phyloP scores from a whole-genome alignment of 108 stramenopile species.

The Hondaea fermentalgiana region DNA sequence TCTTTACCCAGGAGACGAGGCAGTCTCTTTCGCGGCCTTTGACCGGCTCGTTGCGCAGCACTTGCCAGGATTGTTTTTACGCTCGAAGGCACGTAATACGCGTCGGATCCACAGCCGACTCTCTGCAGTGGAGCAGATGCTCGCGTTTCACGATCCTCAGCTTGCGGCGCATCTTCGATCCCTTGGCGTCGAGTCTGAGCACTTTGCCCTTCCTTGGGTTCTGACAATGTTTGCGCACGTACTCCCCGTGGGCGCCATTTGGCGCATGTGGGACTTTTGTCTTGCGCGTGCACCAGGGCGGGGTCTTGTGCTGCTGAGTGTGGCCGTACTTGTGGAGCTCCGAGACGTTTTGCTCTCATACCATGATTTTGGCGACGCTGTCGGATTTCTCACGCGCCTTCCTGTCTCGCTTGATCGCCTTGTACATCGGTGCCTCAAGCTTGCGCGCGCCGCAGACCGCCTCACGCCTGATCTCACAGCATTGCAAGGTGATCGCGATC shows the following conservation, averaged over 20 bases:
- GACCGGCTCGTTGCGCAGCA: background rate
- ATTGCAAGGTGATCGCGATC: background rate
- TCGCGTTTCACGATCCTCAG: background rate
- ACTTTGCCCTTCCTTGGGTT: background rate
- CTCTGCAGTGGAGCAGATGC: background rate
- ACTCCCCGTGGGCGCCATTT: background rate
- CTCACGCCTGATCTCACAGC: background rate
- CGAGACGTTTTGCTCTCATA: background rate
- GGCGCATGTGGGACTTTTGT: background rate
- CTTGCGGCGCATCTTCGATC: background rate
- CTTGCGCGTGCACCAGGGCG: background rate
- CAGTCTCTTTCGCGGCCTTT: background rate
- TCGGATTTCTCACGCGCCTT: background rate
- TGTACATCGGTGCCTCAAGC: background rate
- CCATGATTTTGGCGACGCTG: background rate
- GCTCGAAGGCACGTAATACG: background rate
- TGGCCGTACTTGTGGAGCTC: background rate
- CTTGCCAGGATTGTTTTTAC: background rate
- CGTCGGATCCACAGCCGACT: background rate
- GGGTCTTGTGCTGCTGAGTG: background rate
- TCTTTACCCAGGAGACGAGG: background rate
- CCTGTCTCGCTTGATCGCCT: background rate
- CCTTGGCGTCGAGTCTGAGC: background rate
- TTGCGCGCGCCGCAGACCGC: background rate
- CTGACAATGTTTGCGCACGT: conserved; percentile 9